These are phyloP conservation scores for Cairneyella variabilis DNA, from an alignment of 495 filamentous ascomycete species.

Conservation along the genomic window DNA sequence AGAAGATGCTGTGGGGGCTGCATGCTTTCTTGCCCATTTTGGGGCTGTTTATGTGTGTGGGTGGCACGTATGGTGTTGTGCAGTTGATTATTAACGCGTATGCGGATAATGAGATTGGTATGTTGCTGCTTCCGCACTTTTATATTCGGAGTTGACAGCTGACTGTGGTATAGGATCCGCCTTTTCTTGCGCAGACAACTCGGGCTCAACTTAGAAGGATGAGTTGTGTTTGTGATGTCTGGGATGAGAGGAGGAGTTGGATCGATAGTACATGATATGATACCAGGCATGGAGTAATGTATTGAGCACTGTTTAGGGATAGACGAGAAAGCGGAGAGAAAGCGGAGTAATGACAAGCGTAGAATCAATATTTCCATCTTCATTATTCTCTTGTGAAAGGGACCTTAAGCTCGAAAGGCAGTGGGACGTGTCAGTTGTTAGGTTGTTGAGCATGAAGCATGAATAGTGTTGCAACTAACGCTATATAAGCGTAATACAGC, in stretches of 20 bases:
- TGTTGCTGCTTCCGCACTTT: background rate
- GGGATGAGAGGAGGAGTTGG: background rate
- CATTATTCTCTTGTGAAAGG: too few species aligned
- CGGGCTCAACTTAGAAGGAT: constrained; percentile 5
- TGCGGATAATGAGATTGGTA: constrained; percentile 29
- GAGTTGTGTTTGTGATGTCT: background rate
- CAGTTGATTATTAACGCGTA: constrained; percentile 34
- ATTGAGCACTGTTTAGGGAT: background rate
- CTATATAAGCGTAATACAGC: too few species aligned
- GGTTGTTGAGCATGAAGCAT: too few species aligned
- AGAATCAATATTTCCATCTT: too few species aligned
- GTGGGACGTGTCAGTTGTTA: too few species aligned
- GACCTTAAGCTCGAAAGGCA: too few species aligned
- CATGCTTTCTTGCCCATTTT: constrained; percentile 28
- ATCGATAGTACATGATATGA: background rate
- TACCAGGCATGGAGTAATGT: background rate
- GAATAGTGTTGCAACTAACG: too few species aligned
- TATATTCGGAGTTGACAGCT: background rate
- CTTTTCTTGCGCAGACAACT: constrained; percentile 23
- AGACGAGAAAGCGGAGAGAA: background rate
- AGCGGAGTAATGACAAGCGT: background rate
- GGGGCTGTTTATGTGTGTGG: constrained; percentile 30
- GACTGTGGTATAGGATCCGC: constrained; percentile 10
- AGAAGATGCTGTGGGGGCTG: constrained; percentile 24
- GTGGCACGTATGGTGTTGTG: constrained; percentile 35